Evolutionary conservation across 106 monocot species (phyloP).

Genomic region (Triglochin maritima): DNA sequence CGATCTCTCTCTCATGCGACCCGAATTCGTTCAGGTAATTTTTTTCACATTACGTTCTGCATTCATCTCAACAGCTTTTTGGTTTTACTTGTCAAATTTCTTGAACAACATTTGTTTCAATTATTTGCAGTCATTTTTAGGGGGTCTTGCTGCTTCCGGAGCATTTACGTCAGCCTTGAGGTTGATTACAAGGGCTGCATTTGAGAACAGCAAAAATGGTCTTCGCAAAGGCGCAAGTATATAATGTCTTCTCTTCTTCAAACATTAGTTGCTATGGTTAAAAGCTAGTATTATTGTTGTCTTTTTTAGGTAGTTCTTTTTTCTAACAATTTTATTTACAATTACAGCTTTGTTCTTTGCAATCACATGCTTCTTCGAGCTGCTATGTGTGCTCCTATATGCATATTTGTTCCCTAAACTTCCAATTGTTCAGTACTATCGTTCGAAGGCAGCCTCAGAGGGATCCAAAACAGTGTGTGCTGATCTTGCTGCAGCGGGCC

Average conservation of each 20-base stretch:
- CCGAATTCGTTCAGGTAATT: constrained; percentile 54
- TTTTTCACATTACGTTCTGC: neutral
- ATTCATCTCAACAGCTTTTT: neutral
- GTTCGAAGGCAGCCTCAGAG: constrained; percentile 16
- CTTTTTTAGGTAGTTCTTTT: no score
- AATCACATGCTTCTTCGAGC: constrained; percentile 35
- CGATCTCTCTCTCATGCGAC: constrained; percentile 60
- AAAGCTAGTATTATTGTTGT: neutral
- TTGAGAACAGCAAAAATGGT: constrained; percentile 35
- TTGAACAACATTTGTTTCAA: no score
- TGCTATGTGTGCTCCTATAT: constrained; percentile 61
- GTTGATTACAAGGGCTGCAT: constrained; percentile 39
- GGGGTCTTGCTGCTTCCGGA: constrained; percentile 45
- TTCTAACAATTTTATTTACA: neutral
- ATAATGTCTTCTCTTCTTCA: neutral
- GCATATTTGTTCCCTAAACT: constrained; percentile 76
- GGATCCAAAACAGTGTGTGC: constrained; percentile 61
- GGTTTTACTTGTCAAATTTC: neutral
- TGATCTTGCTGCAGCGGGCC: constrained; percentile 65
- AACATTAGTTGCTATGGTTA: constrained; percentile 1
- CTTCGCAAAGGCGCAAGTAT: constrained; percentile 53
- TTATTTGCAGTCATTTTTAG: constrained; percentile 31
- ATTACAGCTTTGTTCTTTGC: constrained; percentile 8
- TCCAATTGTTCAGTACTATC: constrained; percentile 30
- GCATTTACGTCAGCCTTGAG: constrained; percentile 45